phyloP scores from a whole-genome alignment of 495 filamentous ascomycete species.

The Lasiosphaeria miniovina region DNA sequence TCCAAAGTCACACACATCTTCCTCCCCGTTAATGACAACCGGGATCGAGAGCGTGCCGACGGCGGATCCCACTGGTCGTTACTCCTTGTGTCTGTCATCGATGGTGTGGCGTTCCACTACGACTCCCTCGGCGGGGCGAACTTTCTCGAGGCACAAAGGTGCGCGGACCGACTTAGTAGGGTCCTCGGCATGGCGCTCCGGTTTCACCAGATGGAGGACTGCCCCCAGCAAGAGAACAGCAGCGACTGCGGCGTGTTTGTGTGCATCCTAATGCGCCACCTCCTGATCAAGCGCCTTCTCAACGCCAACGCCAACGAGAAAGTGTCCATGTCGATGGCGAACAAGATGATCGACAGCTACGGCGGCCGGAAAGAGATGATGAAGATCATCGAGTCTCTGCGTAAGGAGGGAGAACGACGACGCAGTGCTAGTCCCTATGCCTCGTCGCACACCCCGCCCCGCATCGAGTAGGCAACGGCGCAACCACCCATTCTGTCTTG shows the following conservation, averaged over 20 bases:
- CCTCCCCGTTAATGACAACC: slow-evolving; percentile 90
- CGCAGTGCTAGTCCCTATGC: slow-evolving; percentile 37
- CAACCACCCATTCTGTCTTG: neutral
- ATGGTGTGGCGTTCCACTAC: slow-evolving; percentile 94
- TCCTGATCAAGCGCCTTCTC: slow-evolving; percentile 80
- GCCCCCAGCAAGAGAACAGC: slow-evolving; percentile 87
- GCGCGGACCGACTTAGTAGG: slow-evolving; percentile 62
- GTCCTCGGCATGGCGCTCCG: slow-evolving; percentile 63
- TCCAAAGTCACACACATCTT: slow-evolving; percentile 86
- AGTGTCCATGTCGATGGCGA: slow-evolving; percentile 88
- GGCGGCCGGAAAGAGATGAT: slow-evolving; percentile 83
- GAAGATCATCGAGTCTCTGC: slow-evolving; percentile 73
- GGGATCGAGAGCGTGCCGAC: slow-evolving; percentile 71
- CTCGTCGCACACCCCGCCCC: slow-evolving; percentile 33
- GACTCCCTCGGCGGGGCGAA: slow-evolving; percentile 83
- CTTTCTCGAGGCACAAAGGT: slow-evolving; percentile 63
- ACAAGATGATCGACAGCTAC: slow-evolving; percentile 71
- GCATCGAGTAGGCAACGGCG: slow-evolving; percentile 30
- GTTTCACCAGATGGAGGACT: slow-evolving; percentile 76
- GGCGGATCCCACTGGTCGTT: slow-evolving; percentile 95
- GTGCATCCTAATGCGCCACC: slow-evolving; percentile 85
- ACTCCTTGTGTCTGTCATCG: slow-evolving; percentile 81
- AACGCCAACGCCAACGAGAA: slow-evolving; percentile 71
- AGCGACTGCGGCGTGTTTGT: slow-evolving; percentile 96
- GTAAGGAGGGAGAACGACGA: slow-evolving; percentile 78